Conservation (phyloP, 805 yeast genomes). For the Lipomyces yamanashiensis region DNA sequence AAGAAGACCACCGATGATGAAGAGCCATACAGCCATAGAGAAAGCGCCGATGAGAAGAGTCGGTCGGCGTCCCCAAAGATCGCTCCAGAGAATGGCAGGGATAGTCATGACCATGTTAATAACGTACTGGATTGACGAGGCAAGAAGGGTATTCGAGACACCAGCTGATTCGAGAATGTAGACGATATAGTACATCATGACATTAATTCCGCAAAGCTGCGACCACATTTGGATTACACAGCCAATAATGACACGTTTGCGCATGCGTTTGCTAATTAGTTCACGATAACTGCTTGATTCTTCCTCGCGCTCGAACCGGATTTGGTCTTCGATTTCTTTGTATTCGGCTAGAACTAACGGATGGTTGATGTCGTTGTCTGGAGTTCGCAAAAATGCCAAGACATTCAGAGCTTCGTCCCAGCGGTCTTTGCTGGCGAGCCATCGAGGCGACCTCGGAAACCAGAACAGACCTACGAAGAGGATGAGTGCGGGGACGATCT, state of each 20-base stretch:
- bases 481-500: constrained; percentile 57
- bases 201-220: constrained; percentile 52
- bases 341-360: constrained; percentile 36
- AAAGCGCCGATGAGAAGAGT: constrained; percentile 64
- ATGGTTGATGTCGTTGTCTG: constrained; percentile 38
- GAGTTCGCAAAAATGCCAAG: constrained; percentile 54
- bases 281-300: constrained; percentile 21
- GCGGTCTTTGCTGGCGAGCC: constrained; percentile 55
- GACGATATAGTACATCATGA: constrained; percentile 55
- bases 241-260: constrained; percentile 48
- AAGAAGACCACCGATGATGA: constrained; percentile 68
- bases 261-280: constrained; percentile 21
- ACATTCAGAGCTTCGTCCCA: constrained; percentile 61
- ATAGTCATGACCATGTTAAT: constrained; percentile 57
- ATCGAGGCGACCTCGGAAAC: constrained; percentile 50
- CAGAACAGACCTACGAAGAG: constrained; percentile 51
- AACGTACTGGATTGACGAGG: constrained; percentile 52
- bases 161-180: constrained; percentile 55
- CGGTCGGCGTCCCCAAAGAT: constrained; percentile 68
- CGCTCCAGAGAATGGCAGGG: constrained; percentile 60
- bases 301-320: constrained; percentile 33
- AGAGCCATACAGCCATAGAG: constrained; percentile 64
- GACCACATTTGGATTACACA: constrained; percentile 41
- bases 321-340: constrained; percentile 36
- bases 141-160: constrained; percentile 53